Conservation (phyloP, 345 rosid genomes). For the Eucalyptus sp. region DNA sequence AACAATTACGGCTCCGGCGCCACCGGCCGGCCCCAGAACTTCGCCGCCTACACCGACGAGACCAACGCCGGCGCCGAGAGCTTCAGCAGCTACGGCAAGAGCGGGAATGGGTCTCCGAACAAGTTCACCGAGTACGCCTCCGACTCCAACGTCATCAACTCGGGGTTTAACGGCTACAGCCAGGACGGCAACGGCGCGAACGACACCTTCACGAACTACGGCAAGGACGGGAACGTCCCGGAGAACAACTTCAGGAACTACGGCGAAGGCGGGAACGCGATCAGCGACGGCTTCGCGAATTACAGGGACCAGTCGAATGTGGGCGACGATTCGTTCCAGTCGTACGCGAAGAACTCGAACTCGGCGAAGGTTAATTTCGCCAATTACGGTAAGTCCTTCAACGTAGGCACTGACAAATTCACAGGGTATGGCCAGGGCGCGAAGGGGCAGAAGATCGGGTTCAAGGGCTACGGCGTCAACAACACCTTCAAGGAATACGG, state of each 20-base stretch:
- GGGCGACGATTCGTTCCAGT: slow-evolving; percentile 12
- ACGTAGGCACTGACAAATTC: slow-evolving; percentile 17
- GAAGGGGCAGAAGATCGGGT: neutral
- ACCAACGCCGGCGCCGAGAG: slow-evolving; percentile 20
- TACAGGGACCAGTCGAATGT: slow-evolving; percentile 13
- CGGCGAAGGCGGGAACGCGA: neutral
- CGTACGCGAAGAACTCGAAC: slow-evolving; percentile 20
- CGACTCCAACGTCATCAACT: slow-evolving; percentile 20
- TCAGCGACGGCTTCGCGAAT: neutral
- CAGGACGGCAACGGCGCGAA: slow-evolving; percentile 12
- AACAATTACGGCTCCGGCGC: slow-evolving; percentile 2
- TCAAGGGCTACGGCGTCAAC: slow-evolving; percentile 13
- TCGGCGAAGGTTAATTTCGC: slow-evolving; percentile 8
- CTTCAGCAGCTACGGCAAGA: slow-evolving; percentile 26
- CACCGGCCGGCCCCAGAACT: slow-evolving; percentile 9
- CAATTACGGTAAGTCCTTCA: slow-evolving; percentile 17
- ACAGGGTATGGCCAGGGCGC: slow-evolving; percentile 16
- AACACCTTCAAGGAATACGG: slow-evolving; percentile 11
- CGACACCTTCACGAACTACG: slow-evolving; percentile 25
- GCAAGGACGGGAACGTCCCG: slow-evolving; percentile 26
- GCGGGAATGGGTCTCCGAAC: slow-evolving; percentile 12
- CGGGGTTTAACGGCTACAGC: slow-evolving; percentile 26
- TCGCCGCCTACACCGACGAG: slow-evolving; percentile 7
- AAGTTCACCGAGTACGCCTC: slow-evolving; percentile 19
- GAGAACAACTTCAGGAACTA: slow-evolving; percentile 1